Conservation (phyloP, 306 rosid species). For the Sindora glabra region DNA sequence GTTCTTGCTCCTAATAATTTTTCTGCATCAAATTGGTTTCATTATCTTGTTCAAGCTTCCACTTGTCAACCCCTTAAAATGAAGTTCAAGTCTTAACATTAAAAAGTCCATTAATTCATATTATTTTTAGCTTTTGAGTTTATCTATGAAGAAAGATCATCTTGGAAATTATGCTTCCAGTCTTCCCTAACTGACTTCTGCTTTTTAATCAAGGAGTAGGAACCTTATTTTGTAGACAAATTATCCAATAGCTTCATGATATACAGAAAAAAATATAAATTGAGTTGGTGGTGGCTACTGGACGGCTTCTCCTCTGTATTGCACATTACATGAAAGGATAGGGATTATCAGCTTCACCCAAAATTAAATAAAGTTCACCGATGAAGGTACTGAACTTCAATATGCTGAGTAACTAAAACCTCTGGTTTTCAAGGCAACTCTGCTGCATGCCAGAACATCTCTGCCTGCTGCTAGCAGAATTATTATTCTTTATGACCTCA, state of each 20-base stretch:
- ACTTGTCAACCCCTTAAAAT: neutral
- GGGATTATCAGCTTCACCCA: neutral
- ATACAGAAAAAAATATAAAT: neutral
- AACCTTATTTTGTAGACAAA: neutral
- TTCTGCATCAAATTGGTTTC: neutral
- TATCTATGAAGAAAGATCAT: constrained; percentile 3
- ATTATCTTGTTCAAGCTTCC: constrained; percentile 3
- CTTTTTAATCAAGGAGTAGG: neutral
- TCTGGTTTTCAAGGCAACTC: neutral
- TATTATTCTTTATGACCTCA: neutral
- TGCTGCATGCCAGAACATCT: neutral
- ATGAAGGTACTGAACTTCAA: neutral
- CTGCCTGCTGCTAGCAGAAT: neutral
- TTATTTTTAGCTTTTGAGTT: too few species aligned
- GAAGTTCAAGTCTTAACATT: neutral
- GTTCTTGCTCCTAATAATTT: neutral
- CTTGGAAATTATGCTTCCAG: neutral
- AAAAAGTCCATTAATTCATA: neutral
- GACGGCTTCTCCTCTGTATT: neutral
- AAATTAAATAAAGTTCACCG: too few species aligned
- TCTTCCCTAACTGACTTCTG: neutral
- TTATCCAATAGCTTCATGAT: neutral
- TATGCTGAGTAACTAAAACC: neutral
- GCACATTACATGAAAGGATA: neutral
- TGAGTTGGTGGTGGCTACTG: neutral